These are phyloP conservation scores for Biscogniauxia mediterranea DNA, from an alignment of 2,329 filamentous ascomycete species.

Conservation along the genomic window DNA sequence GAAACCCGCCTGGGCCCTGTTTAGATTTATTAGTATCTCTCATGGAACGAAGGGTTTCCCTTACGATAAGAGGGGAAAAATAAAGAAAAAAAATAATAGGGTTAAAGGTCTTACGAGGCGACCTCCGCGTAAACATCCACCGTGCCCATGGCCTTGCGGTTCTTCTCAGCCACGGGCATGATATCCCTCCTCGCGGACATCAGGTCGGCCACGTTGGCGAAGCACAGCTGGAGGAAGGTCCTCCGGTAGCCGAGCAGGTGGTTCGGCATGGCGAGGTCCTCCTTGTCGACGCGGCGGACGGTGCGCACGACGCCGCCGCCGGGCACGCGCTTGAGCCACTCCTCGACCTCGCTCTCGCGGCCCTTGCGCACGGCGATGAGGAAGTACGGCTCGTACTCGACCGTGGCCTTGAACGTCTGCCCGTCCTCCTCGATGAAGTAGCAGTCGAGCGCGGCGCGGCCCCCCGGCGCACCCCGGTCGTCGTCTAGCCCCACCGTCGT, in stretches of 20 bases:
- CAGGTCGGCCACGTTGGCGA: slow-evolving; percentile 83
- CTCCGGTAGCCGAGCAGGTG: slow-evolving; percentile 88
- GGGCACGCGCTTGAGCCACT: slow-evolving; percentile 80
- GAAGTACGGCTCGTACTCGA: slow-evolving; percentile 97
- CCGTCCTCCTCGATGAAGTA: slow-evolving; percentile 94
- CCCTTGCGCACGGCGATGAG: slow-evolving; percentile 86
- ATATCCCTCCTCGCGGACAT: slow-evolving; percentile 81
- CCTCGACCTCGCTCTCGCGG: slow-evolving; percentile 88
- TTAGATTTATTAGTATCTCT: not conserved
- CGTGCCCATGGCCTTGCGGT: slow-evolving; percentile 91
- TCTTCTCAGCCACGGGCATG: slow-evolving; percentile 90
- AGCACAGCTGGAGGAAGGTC: slow-evolving; percentile 82
- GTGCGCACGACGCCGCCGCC: slow-evolving; percentile 80
- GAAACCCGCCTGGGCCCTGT: slow-evolving; percentile 49
- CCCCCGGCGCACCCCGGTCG: slow-evolving; percentile 70
- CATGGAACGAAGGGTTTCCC: no score
- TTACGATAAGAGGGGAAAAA: no score
- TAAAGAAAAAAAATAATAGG: no score
- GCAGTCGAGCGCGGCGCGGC: slow-evolving; percentile 88
- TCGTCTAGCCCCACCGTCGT: slow-evolving; percentile 74
- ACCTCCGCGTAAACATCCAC: slow-evolving; percentile 99
- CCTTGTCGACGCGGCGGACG: slow-evolving; percentile 78
- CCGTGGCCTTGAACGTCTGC: slow-evolving; percentile 88
- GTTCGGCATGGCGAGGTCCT: slow-evolving; percentile 93
- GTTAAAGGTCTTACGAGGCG: slow-evolving; percentile 62